Conservation (phyloP, 2,329 filamentous ascomycete species). For the Aspergillus latus region DNA sequence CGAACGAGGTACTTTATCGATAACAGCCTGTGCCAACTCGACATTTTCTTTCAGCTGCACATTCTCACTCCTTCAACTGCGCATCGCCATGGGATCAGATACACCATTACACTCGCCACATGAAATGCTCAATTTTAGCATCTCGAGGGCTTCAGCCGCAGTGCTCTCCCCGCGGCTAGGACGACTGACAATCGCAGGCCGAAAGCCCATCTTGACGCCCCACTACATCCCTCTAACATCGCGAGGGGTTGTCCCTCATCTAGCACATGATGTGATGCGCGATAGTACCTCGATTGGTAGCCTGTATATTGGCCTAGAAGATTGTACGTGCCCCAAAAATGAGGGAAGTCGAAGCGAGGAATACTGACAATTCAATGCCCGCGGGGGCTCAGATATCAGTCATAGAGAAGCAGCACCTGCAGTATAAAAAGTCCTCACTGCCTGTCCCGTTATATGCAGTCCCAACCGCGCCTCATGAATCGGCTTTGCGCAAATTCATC, state of each 20-base stretch:
- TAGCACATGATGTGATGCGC: slow-evolving; percentile 78
- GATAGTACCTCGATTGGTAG: slow-evolving; percentile 66
- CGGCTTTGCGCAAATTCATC: slow-evolving; percentile 73
- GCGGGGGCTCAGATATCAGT: slow-evolving; percentile 50
- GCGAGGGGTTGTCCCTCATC: slow-evolving; percentile 79
- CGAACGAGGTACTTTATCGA: background rate
- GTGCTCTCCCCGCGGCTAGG: slow-evolving; percentile 64
- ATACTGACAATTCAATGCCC: slow-evolving; percentile 33
- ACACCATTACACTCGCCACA: slow-evolving; percentile 20
- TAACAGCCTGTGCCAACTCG: slow-evolving; percentile 5
- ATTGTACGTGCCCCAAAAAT: slow-evolving; percentile 65
- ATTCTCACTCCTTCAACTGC: background rate
- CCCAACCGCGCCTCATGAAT: slow-evolving; percentile 46
- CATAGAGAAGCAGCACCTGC: slow-evolving; percentile 54
- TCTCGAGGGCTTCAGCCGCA: slow-evolving; percentile 34
- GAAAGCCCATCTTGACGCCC: slow-evolving; percentile 74
- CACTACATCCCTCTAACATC: slow-evolving; percentile 79
- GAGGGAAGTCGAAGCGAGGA: background rate
- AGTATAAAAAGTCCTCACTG: slow-evolving; percentile 36
- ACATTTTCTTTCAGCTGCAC: slow-evolving; percentile 3
- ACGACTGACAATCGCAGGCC: slow-evolving; percentile 60
- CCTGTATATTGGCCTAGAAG: slow-evolving; percentile 81
- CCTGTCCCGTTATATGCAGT: slow-evolving; percentile 54
- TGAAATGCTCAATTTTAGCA: slow-evolving; percentile 42
- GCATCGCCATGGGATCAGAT: slow-evolving; percentile 31